Base-by-base conservation (phyloP, 2,329 filamentous ascomycete genomes). In the Plectosphaerella cucumerina region DNA sequence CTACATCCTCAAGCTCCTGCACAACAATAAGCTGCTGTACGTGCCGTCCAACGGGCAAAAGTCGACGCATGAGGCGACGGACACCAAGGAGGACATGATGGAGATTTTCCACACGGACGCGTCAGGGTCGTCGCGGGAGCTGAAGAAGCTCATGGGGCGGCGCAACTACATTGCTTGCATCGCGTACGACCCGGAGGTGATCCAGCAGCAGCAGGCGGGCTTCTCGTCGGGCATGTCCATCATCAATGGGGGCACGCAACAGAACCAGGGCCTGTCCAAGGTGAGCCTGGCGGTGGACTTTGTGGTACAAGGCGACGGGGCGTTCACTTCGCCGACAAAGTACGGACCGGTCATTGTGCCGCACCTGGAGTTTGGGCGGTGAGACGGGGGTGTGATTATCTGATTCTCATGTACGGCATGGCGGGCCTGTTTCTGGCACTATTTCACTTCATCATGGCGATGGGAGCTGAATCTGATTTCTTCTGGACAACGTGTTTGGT, bases 21-120 rank as follows among this genome's bases (percentile, higher is more conserved):
- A 97, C 76, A 94, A 88, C 75, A 93, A 92, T 72, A 94, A 93
- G 69, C 83, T 89, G 35, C 83, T 97, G 23, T 99, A 97, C 68
- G 80, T 99, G 50, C 94, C 94, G 0, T 78, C 82, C 50, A 99
- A 99, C 68, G 93, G 93, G 1, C 84, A 90, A 51, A 81, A 82
- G 57, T 85, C 87, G 1, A 87, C 79, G 2, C 83, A 90, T 54
- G 81, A 86, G 57, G 80, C 89, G 1, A 88, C 86, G 2, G 94
- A 99, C 67, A 99, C 94, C 44, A 97, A 99, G 70, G 94, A 99
- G 69, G 94, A 99, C 71, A 99, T 99, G 94, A 96, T 99, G 89
- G 94, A 99, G 74, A 95, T 99, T 59, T 99, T 99, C 80, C 90
- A 94, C 62, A 89, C 87, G 8, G 94, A 99, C 61, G 90, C 94